Base-by-base conservation (phyloP, 2,329 filamentous ascomycete genomes). In the Colletotrichum coccodes region DNA sequence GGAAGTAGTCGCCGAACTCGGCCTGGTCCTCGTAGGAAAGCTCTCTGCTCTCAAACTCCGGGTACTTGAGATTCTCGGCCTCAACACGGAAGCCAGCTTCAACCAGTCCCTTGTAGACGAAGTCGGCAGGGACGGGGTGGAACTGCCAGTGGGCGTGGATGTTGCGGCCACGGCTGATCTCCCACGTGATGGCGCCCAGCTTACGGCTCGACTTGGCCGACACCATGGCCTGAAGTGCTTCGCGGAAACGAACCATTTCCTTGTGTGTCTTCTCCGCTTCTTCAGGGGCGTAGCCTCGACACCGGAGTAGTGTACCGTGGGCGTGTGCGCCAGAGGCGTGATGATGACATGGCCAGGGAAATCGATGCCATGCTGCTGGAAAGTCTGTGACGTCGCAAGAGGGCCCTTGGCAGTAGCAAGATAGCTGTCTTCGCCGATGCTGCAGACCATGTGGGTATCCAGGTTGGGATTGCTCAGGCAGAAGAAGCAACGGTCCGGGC, bases 101-200 rank as follows among this genome's bases (percentile, higher is more conserved):
- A 0, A 97, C 93, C 1, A 97, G 84, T 0, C 93, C 92, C 53
- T 90, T 89, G 23, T 81, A 83, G 58, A 97, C 87, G 50, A 94
- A 82, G 11, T 92, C 86, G 0, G 87, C 83, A 0, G 92, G 88
- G 0, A 97, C 84, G 1, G 96, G 94, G 34, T 98, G 83, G 73
- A 97, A 92, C 80, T 99, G 97, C 96, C 95, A 98, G 76, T 98
- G 95, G 1, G 91, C 87, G 77, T 99, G 96, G 64, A 98, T 90
- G 62, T 96, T 94, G 59, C 88, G 88, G 5, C 85, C 86, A 58
- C 94, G 91, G 76, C 91, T 95, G 74, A 99, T 95, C 81, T 98
- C 96, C 90, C 94, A 99, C 0, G 94, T 96, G 1, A 98, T 92
- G 3, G 91, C 89, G 18, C 95, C 96, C 1, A 98, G 89, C 71